Evolutionary conservation across 140 eudicot species (phyloP), one percentile per base, ranked within the genome.

Genomic region (Cichorium intybus): DNA sequence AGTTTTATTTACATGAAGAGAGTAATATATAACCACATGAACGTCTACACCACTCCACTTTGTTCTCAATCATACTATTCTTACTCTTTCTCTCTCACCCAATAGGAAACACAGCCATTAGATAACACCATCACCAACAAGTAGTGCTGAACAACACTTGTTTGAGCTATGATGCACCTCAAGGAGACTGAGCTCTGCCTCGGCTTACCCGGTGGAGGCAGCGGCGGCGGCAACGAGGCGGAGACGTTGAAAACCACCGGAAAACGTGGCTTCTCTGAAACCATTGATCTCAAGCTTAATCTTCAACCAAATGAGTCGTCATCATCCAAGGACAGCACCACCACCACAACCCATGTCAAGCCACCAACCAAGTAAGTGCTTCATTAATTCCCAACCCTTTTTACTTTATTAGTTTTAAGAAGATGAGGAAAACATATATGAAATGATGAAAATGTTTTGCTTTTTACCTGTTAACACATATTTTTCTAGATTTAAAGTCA

Each of bases 211-310:
- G 89, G 88, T 6, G 85, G 78, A 2, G 77, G 71, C 4, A 75
- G 74, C 6, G 76, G 73, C 3, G 55, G 77, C 22, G 15, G 67
- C 21, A 85, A 58, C 16, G 49, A 43, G 49, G 58, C 56, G 52
- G 85, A 80, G 60, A 52, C 75, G 34, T n/a, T 62, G 34, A 87
- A 88, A 62, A 62, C 66, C 21, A 60, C 72, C 24, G 91, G 88
- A 23, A 92, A 92, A 61, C 81, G 98, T 62, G 96, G 92, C 24
- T 92, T 78, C 57, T 81, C 95, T 6, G 87, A 92, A 82, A 88
- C 95, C 2, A 95, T 92, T 83, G 96, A 92, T 85, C 88, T 92
- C 41, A 92, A 85, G 79, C 95, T 92, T 43, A 92, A 92, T 57
- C 89, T 92, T 66, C 85, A 81, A 35, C 9, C 81, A 20, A 66